Conservation (phyloP, 495 filamentous ascomycete genomes). For the Cudoniella acicularis region DNA sequence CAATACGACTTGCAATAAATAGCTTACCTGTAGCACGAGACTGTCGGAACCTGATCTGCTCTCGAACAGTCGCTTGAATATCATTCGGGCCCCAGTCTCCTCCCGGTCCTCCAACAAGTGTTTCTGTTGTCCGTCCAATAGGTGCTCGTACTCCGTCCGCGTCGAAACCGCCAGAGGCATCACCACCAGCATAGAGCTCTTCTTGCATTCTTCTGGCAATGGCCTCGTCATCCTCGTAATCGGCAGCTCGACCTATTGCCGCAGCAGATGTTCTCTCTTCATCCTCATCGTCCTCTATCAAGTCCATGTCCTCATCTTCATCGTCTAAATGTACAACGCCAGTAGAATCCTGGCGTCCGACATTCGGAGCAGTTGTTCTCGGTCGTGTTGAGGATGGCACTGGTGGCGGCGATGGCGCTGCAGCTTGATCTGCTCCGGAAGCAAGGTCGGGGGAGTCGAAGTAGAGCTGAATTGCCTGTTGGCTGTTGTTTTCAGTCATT, state of each 20-base stretch:
- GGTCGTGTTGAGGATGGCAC: slow-evolving; percentile 17
- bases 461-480: slow-evolving; percentile 84
- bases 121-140: slow-evolving; percentile 88
- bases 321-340: slow-evolving; percentile 72
- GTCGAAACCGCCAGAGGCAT: slow-evolving; percentile 34
- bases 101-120: slow-evolving; percentile 74
- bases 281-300: slow-evolving; percentile 28
- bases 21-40: slow-evolving; percentile 23
- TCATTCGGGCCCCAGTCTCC: slow-evolving; percentile 56
- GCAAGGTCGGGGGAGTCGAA: slow-evolving; percentile 74
- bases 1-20: not conserved
- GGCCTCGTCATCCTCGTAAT: slow-evolving; percentile 83
- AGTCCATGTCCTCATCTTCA: slow-evolving; percentile 53
- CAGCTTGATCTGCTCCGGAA: slow-evolving; percentile 40
- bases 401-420: slow-evolving; percentile 25
- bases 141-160: slow-evolving; percentile 79
- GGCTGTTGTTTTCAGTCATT: slow-evolving; percentile 74
- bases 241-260: slow-evolving; percentile 15
- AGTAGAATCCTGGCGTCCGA: slow-evolving; percentile 45
- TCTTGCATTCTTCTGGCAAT: slow-evolving; percentile 90
- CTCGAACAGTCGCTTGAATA: slow-evolving; percentile 58
- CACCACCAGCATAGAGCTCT: slow-evolving; percentile 70
- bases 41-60: slow-evolving; percentile 59
- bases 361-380: slow-evolving; percentile 17
- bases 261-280: slow-evolving; percentile 5